phyloP scores from a whole-genome alignment of 768 basidiomycete genomes.

The Mycena chlorophos region DNA sequence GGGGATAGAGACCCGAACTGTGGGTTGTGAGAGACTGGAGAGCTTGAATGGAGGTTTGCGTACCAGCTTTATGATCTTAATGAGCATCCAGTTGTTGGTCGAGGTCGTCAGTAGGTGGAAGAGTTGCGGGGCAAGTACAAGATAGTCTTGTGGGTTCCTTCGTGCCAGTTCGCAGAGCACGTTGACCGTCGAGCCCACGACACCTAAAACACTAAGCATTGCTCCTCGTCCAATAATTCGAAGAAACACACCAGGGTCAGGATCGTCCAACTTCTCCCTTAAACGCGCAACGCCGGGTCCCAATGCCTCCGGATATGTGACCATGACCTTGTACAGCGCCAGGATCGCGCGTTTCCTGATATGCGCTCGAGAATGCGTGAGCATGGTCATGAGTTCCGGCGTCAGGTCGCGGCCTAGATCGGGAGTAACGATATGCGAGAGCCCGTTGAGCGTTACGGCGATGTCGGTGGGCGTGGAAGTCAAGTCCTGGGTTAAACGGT shows the following conservation, averaged over 20 bases:
- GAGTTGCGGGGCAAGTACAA: conserved; percentile 86
- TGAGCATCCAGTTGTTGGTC: conserved; percentile 99
- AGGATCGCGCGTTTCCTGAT: conserved; percentile 91
- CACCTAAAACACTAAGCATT: conserved; percentile 49
- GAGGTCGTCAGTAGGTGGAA: conserved; percentile 93
- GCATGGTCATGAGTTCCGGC: conserved; percentile 79
- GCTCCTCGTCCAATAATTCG: conserved; percentile 1
- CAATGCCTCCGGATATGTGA: conserved; percentile 80
- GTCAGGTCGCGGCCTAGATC: conserved; percentile 91
- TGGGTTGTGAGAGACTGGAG: neutral
- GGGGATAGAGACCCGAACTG: conserved; percentile 95
- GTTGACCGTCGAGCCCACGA: conserved; percentile 92
- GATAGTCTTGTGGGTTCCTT: conserved; percentile 74
- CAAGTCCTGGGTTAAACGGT: conserved; percentile 62
- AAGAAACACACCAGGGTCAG: conserved; percentile 58
- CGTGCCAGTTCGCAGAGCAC: conserved; percentile 91
- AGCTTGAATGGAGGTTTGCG: conserved; percentile 11
- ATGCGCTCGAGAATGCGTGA: conserved; percentile 84
- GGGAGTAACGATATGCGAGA: conserved; percentile 79
- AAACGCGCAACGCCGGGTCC: conserved; percentile 66
- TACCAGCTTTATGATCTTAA: conserved; percentile 96
- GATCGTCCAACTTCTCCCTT: conserved; percentile 78
- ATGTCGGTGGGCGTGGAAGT: conserved; percentile 74
- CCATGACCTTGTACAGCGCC: conserved; percentile 75
- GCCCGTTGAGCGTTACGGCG: conserved; percentile 75